A percentile compares a stretch with the other conserved stretches of the same genome.
Evolutionary conservation across 164 flowering plant genomes (phyloP).

Genomic region (Platanus orientalis): DNA sequence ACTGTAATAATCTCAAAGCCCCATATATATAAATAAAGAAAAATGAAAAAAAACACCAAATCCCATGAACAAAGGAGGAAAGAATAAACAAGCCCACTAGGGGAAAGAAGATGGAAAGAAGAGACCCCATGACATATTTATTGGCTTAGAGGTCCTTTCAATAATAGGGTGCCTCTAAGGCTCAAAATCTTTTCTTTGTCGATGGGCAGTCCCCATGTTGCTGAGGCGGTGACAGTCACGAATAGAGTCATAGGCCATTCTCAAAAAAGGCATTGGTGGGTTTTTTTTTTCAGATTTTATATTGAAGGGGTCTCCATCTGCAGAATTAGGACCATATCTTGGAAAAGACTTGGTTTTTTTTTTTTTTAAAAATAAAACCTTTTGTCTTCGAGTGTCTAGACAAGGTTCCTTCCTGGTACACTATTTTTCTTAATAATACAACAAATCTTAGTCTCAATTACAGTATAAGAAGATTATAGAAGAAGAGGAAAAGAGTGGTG

Average conservation of each 20-base stretch:
- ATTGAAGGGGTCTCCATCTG: conserved; percentile 4
- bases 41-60: not conserved
- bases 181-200: not conserved
- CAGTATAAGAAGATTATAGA: conserved; percentile 18
- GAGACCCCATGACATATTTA: conserved; percentile 2
- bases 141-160: too few species aligned
- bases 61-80: not conserved
- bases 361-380: not conserved
- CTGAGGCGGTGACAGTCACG: not conserved
- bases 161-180: conserved; percentile 4
- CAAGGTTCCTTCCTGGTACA: too few species aligned
- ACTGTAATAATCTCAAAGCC: too few species aligned
- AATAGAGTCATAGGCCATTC: not conserved
- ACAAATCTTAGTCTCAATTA: conserved; percentile 6
- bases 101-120: not conserved
- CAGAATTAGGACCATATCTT: conserved; percentile 8
- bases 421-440: conserved; percentile 9
- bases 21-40: not conserved
- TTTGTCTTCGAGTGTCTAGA: too few species aligned
- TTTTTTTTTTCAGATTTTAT: conserved; percentile 17
- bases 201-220: conserved; percentile 8
- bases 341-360: conserved; percentile 14
- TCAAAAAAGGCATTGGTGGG: conserved; percentile 17
- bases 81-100: not conserved
- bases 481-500: conserved; percentile 14